Percentiles rank a stretch among this genome's conserved stretches.
phyloP scores from a whole-genome alignment of 768 basidiomycete species.

The Trametes gibbosa region DNA sequence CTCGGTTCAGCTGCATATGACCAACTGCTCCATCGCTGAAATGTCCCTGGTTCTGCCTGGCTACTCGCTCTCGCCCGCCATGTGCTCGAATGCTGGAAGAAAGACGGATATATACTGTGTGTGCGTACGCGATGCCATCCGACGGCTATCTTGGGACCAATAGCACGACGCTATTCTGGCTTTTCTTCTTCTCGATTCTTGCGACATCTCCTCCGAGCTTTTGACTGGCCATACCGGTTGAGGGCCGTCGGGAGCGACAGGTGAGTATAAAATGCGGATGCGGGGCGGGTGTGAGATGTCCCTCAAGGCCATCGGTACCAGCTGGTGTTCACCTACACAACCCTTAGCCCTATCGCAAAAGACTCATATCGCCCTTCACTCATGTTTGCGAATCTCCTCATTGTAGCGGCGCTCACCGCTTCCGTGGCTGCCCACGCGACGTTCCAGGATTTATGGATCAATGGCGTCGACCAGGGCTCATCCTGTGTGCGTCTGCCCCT shows the following conservation, averaged over 20 bases:
- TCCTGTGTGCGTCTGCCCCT: slow-evolving; percentile 45
- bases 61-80: not conserved
- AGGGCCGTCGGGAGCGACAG: not conserved
- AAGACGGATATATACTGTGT: slow-evolving; percentile 11
- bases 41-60: not conserved
- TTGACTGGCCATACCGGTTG: not conserved
- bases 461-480: slow-evolving; percentile 44
- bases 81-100: not conserved
- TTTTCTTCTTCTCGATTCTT: not conserved
- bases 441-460: slow-evolving; percentile 54
- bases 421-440: slow-evolving; percentile 50
- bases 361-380: not conserved
- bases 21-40: not conserved
- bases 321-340: no score
- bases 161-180: slow-evolving; percentile 1
- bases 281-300: not conserved
- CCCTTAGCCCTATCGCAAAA: not conserved
- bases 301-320: slow-evolving; percentile 1
- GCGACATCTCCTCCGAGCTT: slow-evolving; percentile 15
- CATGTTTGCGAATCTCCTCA: slow-evolving; percentile 33
- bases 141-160: not conserved
- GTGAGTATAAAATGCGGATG: not conserved
- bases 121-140: slow-evolving; percentile 10
- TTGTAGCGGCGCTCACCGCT: slow-evolving; percentile 36
- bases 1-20: not conserved